Conservation (phyloP, 148 eudicot species). For the Vaccinium vitisidaea region DNA sequence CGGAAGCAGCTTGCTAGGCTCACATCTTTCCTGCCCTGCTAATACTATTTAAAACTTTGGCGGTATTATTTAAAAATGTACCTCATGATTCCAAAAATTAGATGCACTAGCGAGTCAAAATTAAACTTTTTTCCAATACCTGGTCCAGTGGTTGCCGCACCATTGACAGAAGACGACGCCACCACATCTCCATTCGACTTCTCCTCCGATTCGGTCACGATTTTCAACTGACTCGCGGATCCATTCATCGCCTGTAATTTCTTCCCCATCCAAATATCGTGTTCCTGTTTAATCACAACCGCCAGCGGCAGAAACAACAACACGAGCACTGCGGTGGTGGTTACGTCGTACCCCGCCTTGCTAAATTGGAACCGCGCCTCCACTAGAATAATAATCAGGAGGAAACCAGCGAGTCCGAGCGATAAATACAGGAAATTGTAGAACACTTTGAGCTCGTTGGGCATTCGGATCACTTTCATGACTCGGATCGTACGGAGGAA, state of each 20-base stretch:
- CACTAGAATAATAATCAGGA: slow-evolving; percentile 30
- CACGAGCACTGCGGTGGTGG: slow-evolving; percentile 19
- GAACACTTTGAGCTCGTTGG: slow-evolving; percentile 38
- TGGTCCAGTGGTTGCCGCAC: background rate
- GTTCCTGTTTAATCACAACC: slow-evolving; percentile 31
- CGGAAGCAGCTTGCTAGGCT: no score
- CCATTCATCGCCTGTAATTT: slow-evolving; percentile 12
- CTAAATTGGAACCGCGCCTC: slow-evolving; percentile 21
- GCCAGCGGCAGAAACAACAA: slow-evolving; percentile 31
- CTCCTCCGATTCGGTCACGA: slow-evolving; percentile 27
- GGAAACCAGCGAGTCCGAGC: slow-evolving; percentile 36
- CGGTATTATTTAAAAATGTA: no score
- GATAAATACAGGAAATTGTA: slow-evolving; percentile 37
- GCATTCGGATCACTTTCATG: slow-evolving; percentile 27
- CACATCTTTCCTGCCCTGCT: no score
- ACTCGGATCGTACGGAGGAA: slow-evolving; percentile 37
- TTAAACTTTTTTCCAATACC: background rate
- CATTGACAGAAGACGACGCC: background rate
- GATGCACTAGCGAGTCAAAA: background rate
- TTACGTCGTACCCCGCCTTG: slow-evolving; percentile 9
- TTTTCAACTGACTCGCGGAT: slow-evolving; percentile 4
- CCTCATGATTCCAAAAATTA: no score
- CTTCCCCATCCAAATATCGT: slow-evolving; percentile 13
- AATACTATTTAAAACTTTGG: no score
- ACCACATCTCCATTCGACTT: background rate